Evolutionary conservation across 2,329 filamentous ascomycete genomes (phyloP).

Genomic region (Sclerotinia subarctica): DNA sequence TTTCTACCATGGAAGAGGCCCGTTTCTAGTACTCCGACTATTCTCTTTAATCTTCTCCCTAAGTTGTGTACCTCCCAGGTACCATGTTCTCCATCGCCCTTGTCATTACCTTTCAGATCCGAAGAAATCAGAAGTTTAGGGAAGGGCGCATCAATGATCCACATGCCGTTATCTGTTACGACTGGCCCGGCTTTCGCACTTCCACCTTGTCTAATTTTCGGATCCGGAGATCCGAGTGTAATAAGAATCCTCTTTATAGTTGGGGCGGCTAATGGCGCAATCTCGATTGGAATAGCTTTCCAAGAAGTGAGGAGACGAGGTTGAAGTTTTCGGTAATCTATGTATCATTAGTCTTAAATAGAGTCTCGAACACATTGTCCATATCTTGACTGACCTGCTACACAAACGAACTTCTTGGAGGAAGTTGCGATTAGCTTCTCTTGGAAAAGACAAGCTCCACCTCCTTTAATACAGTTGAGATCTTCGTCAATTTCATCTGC

Average conservation of each 20-base stretch:
- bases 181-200: conserved; percentile 79
- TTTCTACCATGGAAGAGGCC: conserved; percentile 85
- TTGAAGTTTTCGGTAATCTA: conserved; percentile 88
- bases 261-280: conserved; percentile 78
- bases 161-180: conserved; percentile 81
- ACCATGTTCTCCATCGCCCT: conserved; percentile 58
- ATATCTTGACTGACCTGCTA: conserved; percentile 61
- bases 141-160: conserved; percentile 92
- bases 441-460: conserved; percentile 95
- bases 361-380: background rate
- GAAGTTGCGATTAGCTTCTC: conserved; percentile 91
- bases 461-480: conserved; percentile 95
- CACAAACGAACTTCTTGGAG: conserved; percentile 81
- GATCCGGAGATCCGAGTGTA: conserved; percentile 68
- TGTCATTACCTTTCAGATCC: conserved; percentile 46
- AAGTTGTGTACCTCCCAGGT: conserved; percentile 78
- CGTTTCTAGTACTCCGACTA: conserved; percentile 86
- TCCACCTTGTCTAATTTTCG: conserved; percentile 68
- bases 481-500: conserved; percentile 95
- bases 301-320: conserved; percentile 70
- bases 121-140: conserved; percentile 62
- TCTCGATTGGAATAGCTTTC: conserved; percentile 88
- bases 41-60: conserved; percentile 69
- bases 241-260: conserved; percentile 71
- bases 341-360: conserved; percentile 18